Evolutionary conservation across 306 rosid species (phyloP), one percentile per base, ranked within the genome.

Genomic region (Hippophae gyantsensis): DNA sequence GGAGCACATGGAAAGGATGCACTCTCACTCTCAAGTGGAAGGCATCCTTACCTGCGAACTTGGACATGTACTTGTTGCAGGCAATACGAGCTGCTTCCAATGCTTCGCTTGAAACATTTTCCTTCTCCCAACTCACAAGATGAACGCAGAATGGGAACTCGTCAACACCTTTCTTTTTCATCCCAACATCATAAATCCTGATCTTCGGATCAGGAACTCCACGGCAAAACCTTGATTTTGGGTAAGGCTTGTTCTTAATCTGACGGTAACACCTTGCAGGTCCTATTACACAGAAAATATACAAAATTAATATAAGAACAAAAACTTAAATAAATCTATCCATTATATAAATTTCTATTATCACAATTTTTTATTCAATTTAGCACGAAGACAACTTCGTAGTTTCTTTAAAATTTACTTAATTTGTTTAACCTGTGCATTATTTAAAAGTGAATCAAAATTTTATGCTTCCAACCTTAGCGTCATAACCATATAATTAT

Each of bases 81-180:
- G 94, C 96, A 8, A 88, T 88, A 6, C 94, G 76, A 5, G 96
- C 96, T 0, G 96, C 96, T 52, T 88, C 96, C 9, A 88, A 62
- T 0, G 94, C 94, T 63, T 88, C 96, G 6, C 86, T 82, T 0
- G 97, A 79, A 38, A 89, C 97, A 60, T 89, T 89, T 57, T 89
- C 97, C 61, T 89, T 89, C 69, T 89, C 97, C 97, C 97, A 89
- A 13, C 85, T 79, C 49, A 89, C 97, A 7, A 89, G 79, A 64
- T 89, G 97, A 38, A 89, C 97, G 0, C 92, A 86, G 76, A 86
- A 89, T 2, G 97, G 97, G 65, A 89, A 89, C 72, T 89, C 97
- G 64, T 86, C 97, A 27, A 86, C 95, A 51, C 97, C 95, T 61
- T 80, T 89, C 87, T 73, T 89, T 77, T 89, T 89, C 95, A 86